Evolutionary conservation across 169 alveolate species (phyloP).

Genomic region (Ichthyophthirius multifiliis): DNA sequence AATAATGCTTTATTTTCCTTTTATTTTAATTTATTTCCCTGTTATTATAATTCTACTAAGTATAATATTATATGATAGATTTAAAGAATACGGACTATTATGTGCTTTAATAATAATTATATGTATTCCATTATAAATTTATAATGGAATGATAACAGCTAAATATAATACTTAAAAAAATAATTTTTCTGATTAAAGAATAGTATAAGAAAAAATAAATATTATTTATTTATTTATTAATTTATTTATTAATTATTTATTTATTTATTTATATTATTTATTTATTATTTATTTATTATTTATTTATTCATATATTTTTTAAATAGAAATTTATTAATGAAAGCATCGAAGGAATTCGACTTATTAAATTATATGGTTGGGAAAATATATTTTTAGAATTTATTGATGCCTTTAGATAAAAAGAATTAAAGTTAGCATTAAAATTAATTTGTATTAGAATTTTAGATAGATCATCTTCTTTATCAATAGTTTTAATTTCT

Average conservation of each 20-base stretch:
- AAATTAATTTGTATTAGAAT: background rate
- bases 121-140: background rate
- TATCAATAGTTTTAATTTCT: background rate
- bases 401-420: background rate
- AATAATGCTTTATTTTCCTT: background rate
- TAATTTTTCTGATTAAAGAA: background rate
- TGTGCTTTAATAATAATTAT: background rate
- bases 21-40: background rate
- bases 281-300: too few species aligned
- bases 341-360: constrained; percentile 29
- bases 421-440: background rate
- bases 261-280: too few species aligned
- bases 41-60: background rate
- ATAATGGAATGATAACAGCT: background rate
- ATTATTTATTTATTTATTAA: too few species aligned
- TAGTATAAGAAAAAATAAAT: background rate
- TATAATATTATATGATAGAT: background rate
- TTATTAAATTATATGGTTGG: constrained; percentile 37
- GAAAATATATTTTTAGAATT: constrained; percentile 12
- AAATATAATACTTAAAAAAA: background rate
- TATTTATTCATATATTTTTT: too few species aligned
- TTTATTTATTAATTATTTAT: too few species aligned
- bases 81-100: background rate
- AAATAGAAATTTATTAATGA: constrained; percentile 6
- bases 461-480: constrained; percentile 4